Evolutionary conservation across 2,329 filamentous ascomycete species (phyloP).

Genomic region (Lojkania enalia): DNA sequence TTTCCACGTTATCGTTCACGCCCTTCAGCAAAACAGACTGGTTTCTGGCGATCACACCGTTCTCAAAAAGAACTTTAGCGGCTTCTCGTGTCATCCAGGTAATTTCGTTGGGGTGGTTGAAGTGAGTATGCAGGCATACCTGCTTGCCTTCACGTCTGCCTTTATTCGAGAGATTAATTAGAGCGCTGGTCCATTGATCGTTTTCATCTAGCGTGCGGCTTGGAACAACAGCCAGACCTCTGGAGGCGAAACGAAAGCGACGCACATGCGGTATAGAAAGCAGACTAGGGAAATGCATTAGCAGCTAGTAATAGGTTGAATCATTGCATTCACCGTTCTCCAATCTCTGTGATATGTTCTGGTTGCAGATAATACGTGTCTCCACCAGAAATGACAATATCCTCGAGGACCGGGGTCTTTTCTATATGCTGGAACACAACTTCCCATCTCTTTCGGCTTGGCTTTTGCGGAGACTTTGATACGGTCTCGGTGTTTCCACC

Average conservation of each 20-base stretch:
- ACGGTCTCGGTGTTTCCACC: conserved; percentile 59
- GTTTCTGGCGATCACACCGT: conserved; percentile 59
- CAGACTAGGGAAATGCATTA: conserved; percentile 42
- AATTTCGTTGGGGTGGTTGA: conserved; percentile 64
- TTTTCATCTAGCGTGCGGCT: conserved; percentile 56
- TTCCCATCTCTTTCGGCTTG: conserved; percentile 58
- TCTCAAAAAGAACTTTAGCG: conserved; percentile 52
- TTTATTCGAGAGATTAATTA: conserved; percentile 56
- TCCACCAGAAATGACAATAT: conserved; percentile 66
- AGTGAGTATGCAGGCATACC: conserved; percentile 66
- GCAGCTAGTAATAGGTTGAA: neutral
- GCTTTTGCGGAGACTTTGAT: conserved; percentile 40
- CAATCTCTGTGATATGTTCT: conserved; percentile 58
- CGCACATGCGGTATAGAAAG: conserved; percentile 61
- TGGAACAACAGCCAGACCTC: conserved; percentile 64
- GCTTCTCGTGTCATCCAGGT: conserved; percentile 61
- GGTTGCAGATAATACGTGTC: conserved; percentile 63
- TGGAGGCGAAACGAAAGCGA: conserved; percentile 64
- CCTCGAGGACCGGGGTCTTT: conserved; percentile 53
- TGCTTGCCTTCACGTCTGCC: conserved; percentile 60
- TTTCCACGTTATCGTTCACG: conserved; percentile 59
- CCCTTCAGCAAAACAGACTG: conserved; percentile 61
- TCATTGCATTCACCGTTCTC: conserved; percentile 41
- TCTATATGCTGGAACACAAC: conserved; percentile 61
- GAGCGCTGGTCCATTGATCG: conserved; percentile 58